Conservation (phyloP, 352 stramenopile species). For the Blastocystis sp. region DNA sequence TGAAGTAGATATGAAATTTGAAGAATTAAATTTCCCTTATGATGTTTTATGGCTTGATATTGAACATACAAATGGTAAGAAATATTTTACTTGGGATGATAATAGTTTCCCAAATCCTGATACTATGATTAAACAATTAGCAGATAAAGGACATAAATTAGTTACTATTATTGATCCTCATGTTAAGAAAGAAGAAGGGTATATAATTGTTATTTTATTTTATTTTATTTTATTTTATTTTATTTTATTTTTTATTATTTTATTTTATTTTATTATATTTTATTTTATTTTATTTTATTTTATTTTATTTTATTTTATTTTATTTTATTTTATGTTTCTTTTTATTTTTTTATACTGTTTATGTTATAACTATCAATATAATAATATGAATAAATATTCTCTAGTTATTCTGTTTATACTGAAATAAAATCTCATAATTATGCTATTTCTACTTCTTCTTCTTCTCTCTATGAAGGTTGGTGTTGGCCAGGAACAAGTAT, state of each 20-base stretch:
- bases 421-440: background rate
- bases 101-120: slow-evolving; percentile 76
- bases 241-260: too few species aligned
- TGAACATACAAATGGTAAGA: slow-evolving; percentile 93
- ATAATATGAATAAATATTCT: too few species aligned
- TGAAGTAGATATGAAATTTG: slow-evolving; percentile 51
- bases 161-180: slow-evolving; percentile 97
- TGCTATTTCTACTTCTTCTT: slow-evolving; percentile 58
- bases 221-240: too few species aligned
- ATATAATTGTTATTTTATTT: too few species aligned
- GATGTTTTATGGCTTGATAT: slow-evolving; percentile 99
- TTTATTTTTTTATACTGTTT: too few species aligned
- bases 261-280: too few species aligned
- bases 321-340: too few species aligned
- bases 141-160: slow-evolving; percentile 73
- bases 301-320: too few species aligned
- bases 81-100: slow-evolving; percentile 90
- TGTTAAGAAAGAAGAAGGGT: slow-evolving; percentile 84
- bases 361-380: too few species aligned
- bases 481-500: slow-evolving; percentile 93
- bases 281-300: too few species aligned
- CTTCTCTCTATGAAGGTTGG: slow-evolving; percentile 87
- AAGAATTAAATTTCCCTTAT: slow-evolving; percentile 73
- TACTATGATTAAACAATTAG: slow-evolving; percentile 75
- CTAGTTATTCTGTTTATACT: too few species aligned